Evolutionary conservation across 2,329 filamentous ascomycete species (phyloP), one percentile per base, ranked within the genome.

Genomic region (Pseudogymnoascus sp.): DNA sequence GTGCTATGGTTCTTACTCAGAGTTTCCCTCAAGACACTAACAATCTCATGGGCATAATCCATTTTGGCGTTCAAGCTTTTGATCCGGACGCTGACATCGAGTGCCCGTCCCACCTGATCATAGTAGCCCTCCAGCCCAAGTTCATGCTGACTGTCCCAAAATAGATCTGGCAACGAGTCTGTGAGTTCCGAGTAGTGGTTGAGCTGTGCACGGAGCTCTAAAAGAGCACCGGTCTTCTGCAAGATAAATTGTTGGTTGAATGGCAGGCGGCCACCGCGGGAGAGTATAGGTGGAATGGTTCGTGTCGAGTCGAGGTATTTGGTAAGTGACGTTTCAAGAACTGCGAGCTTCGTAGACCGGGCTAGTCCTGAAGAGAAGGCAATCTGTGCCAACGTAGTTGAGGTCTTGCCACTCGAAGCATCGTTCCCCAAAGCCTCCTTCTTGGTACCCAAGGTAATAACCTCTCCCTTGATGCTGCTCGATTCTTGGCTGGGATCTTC

Each of bases 181-280:
- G 95, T 97, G 36, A 99, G 84, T 75, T 97, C 95, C 1, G 91
- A 96, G 78, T 97, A 97, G 69, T 97, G 88, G 73, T 99, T 99
- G 60, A 99, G 82, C 71, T 96, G 92, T 0, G 93, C 93, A 57
- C 95, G 88, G 61, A 97, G 86, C 71, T 87, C 89, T 16, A 97
- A 83, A 5, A 99, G 82, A 75, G 97, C 91, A 65, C 95, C 95
- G 0, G 95, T 97, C 77, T 97, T 96, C 68, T 90, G 88, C 26
- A 97, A 81, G 72, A 97, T 93, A 75, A 96, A 93, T 62, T 83
- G 82, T 62, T 92, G 82, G 18, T 82, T 85, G 67, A 87, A 89
- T 5, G 86, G 83, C 3, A 86, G 74, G 45, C 80, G 80, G 68
- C 81, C 84, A 62, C 86, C 88, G 68, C 83, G 81, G 1, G 90